Conservation (phyloP, 2,329 filamentous ascomycete species). For the Aspergillus novofumigatus region DNA sequence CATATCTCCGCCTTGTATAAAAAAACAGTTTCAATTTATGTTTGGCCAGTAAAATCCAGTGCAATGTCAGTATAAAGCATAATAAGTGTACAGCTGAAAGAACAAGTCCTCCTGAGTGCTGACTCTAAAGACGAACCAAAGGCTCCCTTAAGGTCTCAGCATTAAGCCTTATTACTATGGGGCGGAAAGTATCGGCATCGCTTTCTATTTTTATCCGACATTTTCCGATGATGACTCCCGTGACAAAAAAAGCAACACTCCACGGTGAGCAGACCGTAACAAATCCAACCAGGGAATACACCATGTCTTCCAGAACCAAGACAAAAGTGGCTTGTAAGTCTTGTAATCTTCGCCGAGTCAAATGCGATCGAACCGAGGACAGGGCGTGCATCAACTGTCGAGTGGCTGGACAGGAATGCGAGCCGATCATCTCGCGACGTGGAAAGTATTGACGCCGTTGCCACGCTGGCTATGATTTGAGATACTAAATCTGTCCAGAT, state of each 20-base stretch:
- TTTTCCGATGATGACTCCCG: too few species aligned
- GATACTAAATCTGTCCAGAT: neutral
- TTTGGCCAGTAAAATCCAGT: neutral
- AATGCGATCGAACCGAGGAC: slow-evolving; percentile 7
- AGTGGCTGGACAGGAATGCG: slow-evolving; percentile 3
- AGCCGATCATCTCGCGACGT: slow-evolving; percentile 8
- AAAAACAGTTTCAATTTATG: neutral
- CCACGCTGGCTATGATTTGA: neutral
- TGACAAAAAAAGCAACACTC: too few species aligned
- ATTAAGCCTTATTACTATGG: too few species aligned
- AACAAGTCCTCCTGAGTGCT: too few species aligned
- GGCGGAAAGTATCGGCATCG: too few species aligned
- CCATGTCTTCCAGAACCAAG: neutral
- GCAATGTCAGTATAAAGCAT: neutral
- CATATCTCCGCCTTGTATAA: too few species aligned
- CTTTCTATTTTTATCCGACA: too few species aligned
- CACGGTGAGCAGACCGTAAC: too few species aligned
- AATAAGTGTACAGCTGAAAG: neutral
- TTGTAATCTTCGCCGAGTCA: slow-evolving; percentile 5
- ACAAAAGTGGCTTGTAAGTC: slow-evolving; percentile 7
- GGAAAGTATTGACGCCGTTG: slow-evolving; percentile 5
- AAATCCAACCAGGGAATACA: too few species aligned
- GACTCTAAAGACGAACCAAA: too few species aligned
- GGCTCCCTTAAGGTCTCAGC: too few species aligned
- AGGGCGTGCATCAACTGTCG: slow-evolving; percentile 3